A percentile compares a stretch with the other conserved stretches of the same genome.
Conservation (phyloP, 768 basidiomycete genomes). For the Rhizopogon vesiculosus region DNA sequence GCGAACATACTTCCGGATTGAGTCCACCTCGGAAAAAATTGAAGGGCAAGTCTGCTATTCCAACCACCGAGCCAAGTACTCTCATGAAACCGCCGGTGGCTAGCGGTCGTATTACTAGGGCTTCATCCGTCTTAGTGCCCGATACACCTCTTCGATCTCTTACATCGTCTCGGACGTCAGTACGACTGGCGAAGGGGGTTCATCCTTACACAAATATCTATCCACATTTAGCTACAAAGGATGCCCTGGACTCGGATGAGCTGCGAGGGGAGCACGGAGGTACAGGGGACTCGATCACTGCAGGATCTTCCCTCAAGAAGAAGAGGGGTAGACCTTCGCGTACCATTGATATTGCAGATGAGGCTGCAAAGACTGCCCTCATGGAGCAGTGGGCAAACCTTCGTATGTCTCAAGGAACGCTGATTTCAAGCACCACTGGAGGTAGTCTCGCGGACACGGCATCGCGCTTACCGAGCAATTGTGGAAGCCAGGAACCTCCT, state of each 20-base stretch:
- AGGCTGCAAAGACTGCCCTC: constrained; percentile 15
- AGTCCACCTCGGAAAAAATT: background rate
- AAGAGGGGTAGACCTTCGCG: constrained; percentile 13
- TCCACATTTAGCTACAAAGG: constrained; percentile 18
- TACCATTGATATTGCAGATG: constrained; percentile 13
- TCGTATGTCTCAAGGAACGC: constrained; percentile 22
- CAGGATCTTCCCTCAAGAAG: constrained; percentile 2
- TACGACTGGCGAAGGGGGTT: constrained; percentile 15
- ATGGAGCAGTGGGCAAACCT: constrained; percentile 27
- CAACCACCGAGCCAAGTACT: background rate
- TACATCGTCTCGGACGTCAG: constrained; percentile 12
- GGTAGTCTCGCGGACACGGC: background rate
- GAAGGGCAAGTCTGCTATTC: background rate
- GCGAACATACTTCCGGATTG: background rate
- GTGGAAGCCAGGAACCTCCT: background rate
- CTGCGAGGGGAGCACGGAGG: background rate
- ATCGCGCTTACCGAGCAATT: background rate
- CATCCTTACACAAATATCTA: constrained; percentile 24
- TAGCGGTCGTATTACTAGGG: background rate
- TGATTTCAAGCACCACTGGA: constrained; percentile 6
- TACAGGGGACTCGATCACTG: background rate
- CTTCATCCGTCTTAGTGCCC: background rate
- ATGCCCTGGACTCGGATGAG: constrained; percentile 5
- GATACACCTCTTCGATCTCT: background rate
- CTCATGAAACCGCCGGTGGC: background rate